A percentile compares a stretch with the other conserved stretches of the same genome.
These are phyloP conservation scores for Cercospora sp. DNA, from an alignment of 2,329 filamentous ascomycete genomes.

Conservation along the genomic window DNA sequence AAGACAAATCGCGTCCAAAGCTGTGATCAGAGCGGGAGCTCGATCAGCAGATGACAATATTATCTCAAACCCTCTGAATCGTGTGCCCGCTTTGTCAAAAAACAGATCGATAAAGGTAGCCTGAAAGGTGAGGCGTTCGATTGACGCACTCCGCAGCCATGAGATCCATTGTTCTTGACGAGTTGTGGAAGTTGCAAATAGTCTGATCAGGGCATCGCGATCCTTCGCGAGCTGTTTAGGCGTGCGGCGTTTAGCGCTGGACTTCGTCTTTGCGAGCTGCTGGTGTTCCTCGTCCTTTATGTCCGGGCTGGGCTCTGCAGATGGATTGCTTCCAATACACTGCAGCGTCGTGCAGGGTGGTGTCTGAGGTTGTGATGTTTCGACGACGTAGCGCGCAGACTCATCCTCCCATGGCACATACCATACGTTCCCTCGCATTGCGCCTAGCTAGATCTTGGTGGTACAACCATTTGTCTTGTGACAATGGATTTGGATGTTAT, in stretches of 20 bases:
- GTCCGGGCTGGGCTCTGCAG: background rate
- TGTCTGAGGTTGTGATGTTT: background rate
- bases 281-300: background rate
- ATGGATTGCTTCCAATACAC: background rate
- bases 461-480: background rate
- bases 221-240: constrained; percentile 2
- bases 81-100: background rate
- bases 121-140: background rate
- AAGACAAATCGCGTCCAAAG: constrained; percentile 4
- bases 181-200: background rate
- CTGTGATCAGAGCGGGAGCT: background rate
- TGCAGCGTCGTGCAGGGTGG: background rate
- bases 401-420: background rate
- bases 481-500: background rate
- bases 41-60: background rate
- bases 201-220: constrained; percentile 2
- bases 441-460: background rate
- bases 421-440: background rate
- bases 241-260: background rate
- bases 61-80: background rate
- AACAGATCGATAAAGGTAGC: background rate
- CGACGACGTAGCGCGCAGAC: background rate
- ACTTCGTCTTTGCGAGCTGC: background rate
- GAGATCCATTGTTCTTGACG: background rate
- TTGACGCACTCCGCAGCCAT: constrained; percentile 2